These are phyloP conservation scores for Articulospora tetracladia DNA, from an alignment of 495 filamentous ascomycete genomes.

Conservation along the genomic window DNA sequence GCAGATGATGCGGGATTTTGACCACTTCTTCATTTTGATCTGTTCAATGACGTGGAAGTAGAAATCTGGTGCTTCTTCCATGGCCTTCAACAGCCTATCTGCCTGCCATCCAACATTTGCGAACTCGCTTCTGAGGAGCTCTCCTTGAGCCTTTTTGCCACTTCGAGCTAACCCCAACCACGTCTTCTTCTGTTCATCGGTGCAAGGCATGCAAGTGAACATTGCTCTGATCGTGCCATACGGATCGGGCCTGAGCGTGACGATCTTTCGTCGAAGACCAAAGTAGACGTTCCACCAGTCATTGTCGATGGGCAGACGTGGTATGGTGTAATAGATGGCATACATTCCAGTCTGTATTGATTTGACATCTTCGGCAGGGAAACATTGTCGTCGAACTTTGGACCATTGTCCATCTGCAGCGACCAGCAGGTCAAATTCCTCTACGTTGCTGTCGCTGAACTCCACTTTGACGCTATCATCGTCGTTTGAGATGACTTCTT, in stretches of 20 bases:
- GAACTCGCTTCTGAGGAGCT: slow-evolving; percentile 38
- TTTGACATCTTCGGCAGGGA: slow-evolving; percentile 20
- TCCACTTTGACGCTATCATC: slow-evolving; percentile 28
- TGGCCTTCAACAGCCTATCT: slow-evolving; percentile 29
- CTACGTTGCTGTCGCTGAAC: slow-evolving; percentile 32
- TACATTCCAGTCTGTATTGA: slow-evolving; percentile 23
- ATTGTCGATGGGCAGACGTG: slow-evolving; percentile 24
- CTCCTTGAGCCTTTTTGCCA: slow-evolving; percentile 2
- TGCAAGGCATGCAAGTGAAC: slow-evolving; percentile 24
- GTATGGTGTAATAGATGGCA: slow-evolving; percentile 24
- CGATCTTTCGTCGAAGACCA: slow-evolving; percentile 22
- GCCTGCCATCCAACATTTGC: slow-evolving; percentile 41
- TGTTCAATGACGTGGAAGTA: slow-evolving; percentile 30
- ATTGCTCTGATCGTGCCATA: slow-evolving; percentile 21
- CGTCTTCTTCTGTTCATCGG: background rate
- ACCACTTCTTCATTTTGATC: slow-evolving; percentile 43
- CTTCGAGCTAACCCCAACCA: slow-evolving; percentile 14
- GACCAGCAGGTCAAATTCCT: slow-evolving; percentile 43
- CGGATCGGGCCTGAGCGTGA: slow-evolving; percentile 24
- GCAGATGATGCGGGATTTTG: slow-evolving; percentile 8
- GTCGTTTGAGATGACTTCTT: slow-evolving; percentile 8
- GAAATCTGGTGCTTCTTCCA: slow-evolving; percentile 43
- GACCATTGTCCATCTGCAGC: slow-evolving; percentile 46
- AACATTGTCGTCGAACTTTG: slow-evolving; percentile 32
- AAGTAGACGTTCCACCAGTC: slow-evolving; percentile 25